Percentiles rank a stretch among this genome's conserved stretches.
Conservation (phyloP, 805 yeast genomes). For the Starmerella khaoyaiensis region DNA sequence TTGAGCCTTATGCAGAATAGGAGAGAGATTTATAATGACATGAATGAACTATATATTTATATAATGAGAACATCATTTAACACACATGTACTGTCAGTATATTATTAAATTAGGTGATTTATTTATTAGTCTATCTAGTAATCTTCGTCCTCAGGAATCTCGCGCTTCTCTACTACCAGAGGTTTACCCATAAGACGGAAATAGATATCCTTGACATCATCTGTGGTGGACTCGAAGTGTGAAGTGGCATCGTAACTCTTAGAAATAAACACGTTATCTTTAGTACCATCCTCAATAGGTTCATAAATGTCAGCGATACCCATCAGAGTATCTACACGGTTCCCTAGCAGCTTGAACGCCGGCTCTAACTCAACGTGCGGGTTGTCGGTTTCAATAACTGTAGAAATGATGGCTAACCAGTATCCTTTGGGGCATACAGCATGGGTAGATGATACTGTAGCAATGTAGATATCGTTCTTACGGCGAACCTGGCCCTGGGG, state of each 20-base stretch:
- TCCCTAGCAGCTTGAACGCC: conserved; percentile 81
- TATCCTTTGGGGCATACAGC: conserved; percentile 82
- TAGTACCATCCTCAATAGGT: conserved; percentile 71
- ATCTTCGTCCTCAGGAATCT: conserved; percentile 44
- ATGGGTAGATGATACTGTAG: conserved; percentile 78
- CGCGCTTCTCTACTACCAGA: conserved; percentile 67
- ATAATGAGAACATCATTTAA: no score
- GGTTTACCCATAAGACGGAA: conserved; percentile 88
- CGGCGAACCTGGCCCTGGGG: conserved; percentile 93
- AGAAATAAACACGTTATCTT: conserved; percentile 68
- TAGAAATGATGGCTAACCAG: conserved; percentile 84
- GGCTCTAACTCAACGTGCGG: conserved; percentile 89
- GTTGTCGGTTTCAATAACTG: conserved; percentile 82
- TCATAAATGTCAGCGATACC: conserved; percentile 85
- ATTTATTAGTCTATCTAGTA: not conserved
- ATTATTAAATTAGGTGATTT: not conserved
- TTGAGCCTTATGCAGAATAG: conserved; percentile 12
- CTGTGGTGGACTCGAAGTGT: conserved; percentile 92
- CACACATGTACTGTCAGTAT: no score
- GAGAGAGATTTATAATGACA: no score
- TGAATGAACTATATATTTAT: no score
- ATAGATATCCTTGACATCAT: conserved; percentile 89
- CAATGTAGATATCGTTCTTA: conserved; percentile 87
- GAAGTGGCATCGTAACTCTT: conserved; percentile 88
- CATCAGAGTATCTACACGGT: conserved; percentile 71